Conservation (phyloP, 495 filamentous ascomycete genomes). For the Hyaloscypha hepaticicola region DNA sequence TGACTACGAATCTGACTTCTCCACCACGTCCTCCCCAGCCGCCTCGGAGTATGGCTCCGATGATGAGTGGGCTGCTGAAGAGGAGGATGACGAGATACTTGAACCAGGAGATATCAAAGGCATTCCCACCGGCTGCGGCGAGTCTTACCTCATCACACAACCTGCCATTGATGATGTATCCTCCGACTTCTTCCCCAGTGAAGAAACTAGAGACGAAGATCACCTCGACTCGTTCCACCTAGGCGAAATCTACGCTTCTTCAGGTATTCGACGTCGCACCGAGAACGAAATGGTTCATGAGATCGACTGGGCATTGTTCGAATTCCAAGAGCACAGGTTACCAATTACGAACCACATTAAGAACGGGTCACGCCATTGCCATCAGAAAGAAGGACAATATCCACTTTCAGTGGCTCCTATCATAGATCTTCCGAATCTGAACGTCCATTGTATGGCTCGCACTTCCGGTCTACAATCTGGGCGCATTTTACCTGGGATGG, state of each 20-base stretch:
- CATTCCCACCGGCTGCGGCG: constrained; percentile 69
- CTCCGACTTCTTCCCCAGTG: constrained; percentile 68
- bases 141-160: constrained; percentile 74
- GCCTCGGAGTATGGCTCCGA: constrained; percentile 9
- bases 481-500: constrained; percentile 70
- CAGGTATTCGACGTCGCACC: constrained; percentile 71
- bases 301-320: constrained; percentile 93
- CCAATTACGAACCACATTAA: constrained; percentile 65
- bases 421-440: constrained; percentile 58
- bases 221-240: constrained; percentile 73
- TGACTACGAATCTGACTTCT: constrained; percentile 29
- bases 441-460: constrained; percentile 88
- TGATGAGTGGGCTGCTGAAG: constrained; percentile 12
- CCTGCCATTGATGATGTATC: constrained; percentile 84
- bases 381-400: constrained; percentile 19
- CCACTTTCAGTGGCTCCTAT: constrained; percentile 18
- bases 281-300: constrained; percentile 73
- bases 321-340: constrained; percentile 68
- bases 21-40: neutral
- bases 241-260: constrained; percentile 84
- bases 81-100: constrained; percentile 26
- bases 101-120: constrained; percentile 86
- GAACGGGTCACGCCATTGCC: constrained; percentile 38
- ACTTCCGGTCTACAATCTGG: constrained; percentile 83
- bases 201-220: constrained; percentile 64